Base-by-base conservation (phyloP, 2,329 filamentous ascomycete genomes). In the Sporothrix schenckii region DNA sequence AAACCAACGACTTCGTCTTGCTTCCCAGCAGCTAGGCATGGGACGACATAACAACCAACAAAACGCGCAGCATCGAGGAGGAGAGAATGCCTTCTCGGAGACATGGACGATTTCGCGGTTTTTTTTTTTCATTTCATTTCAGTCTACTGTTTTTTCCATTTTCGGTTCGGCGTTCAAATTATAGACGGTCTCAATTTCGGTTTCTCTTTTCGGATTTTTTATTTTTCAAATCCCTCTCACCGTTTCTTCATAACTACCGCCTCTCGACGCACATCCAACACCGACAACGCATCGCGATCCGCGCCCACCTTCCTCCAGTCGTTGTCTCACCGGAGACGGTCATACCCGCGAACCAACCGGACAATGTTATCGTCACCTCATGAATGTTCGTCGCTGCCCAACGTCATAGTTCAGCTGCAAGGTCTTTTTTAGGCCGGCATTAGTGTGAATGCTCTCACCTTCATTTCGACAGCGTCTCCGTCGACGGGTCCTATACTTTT, bases 11-110 rank as follows among this genome's bases (percentile, higher is more conserved):
- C 66, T 49, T 27, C 21, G 44, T 69, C 60, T 74, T 72, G 73
- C 74, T 75, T 76, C 74, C 72, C 75, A 75, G 73, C 71, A 75
- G 74, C 74, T 74, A 73, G 71, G 34, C 69, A n/a, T 69, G 67
- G 69, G 66, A 66, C 67, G 21, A 63, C 52, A 61, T 66, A 70
- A 68, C n/a, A 63, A 49, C 6, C 58, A 56, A 58, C 21, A 47
- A 58, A 69, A 52, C 60, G 63, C 5, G 47, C 44, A 27, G 30
- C 19, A 53, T 44, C 13, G 14, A 19, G 39, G 56, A 60, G 9
- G 24, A 30, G n/a, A 50, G 14, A 30, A 39, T 44, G 30, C n/a
- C 41, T 49, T 21, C 44, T 66, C 10, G 4, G 10, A n/a, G 41
- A 9, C 56, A 47, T 69, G 39, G n/a, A 9, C 52, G 27, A 56